phyloP scores from a whole-genome alignment of 2,329 filamentous ascomycete genomes.

The Endocalyx cinctus region DNA sequence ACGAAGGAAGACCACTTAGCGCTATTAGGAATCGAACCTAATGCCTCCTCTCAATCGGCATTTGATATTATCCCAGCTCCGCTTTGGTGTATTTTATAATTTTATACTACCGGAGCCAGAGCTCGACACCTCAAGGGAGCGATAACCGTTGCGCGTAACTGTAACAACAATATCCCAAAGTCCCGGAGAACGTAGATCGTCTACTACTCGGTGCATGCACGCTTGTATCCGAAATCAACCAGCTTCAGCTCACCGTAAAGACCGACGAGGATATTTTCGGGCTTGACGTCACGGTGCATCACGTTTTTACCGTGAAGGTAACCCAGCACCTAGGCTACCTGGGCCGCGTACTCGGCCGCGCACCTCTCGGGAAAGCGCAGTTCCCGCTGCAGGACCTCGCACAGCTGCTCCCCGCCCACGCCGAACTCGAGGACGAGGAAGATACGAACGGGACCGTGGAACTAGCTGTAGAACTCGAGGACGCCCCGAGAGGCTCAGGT shows the following conservation, averaged over 20 bases:
- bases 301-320: constrained; percentile 29
- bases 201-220: constrained; percentile 20
- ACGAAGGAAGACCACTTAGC: neutral
- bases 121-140: too few relatives aligned
- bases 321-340: constrained; percentile 51
- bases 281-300: constrained; percentile 27
- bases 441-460: constrained; percentile 67
- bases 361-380: constrained; percentile 64
- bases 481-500: constrained; percentile 54
- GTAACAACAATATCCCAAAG: too few relatives aligned
- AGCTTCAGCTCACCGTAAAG: constrained; percentile 24
- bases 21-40: neutral
- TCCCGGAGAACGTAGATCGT: constrained; percentile 9
- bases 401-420: constrained; percentile 58
- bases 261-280: constrained; percentile 30
- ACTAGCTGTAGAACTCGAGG: constrained; percentile 63
- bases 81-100: too few relatives aligned
- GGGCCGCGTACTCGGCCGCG: constrained; percentile 66
- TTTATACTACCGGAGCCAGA: too few relatives aligned
- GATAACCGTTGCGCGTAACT: too few relatives aligned
- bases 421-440: constrained; percentile 71
- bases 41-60: neutral
- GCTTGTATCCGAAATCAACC: constrained; percentile 25
- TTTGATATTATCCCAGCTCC: too few relatives aligned
- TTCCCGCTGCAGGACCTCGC: constrained; percentile 65